Conservation (phyloP, 2,329 filamentous ascomycete species). For the Podosphaera xanthii region DNA sequence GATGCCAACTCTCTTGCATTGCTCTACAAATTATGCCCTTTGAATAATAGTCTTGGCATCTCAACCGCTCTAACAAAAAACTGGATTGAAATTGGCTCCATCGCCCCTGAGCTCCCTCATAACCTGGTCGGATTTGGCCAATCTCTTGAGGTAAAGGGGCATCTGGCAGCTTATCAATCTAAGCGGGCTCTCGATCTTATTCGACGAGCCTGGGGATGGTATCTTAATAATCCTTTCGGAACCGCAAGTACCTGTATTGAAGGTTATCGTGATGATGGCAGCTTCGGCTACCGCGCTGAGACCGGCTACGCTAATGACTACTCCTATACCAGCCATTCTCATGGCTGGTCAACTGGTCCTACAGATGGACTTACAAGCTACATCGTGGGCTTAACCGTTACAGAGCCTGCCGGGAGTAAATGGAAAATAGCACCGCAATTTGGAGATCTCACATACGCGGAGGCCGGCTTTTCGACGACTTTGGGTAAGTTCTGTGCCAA, state of each 20-base stretch:
- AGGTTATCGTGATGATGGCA: slow-evolving; percentile 31
- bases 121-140: slow-evolving; percentile 36
- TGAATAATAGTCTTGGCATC: slow-evolving; percentile 19
- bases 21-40: slow-evolving; percentile 11
- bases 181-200: slow-evolving; percentile 31
- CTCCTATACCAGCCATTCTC: slow-evolving; percentile 24
- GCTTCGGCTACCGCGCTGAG: slow-evolving; percentile 26
- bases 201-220: slow-evolving; percentile 35
- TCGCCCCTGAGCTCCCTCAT: slow-evolving; percentile 28
- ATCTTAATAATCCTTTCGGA: slow-evolving; percentile 31
- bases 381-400: slow-evolving; percentile 21
- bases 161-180: slow-evolving; percentile 25
- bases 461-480: slow-evolving; percentile 20
- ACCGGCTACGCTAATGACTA: slow-evolving; percentile 27
- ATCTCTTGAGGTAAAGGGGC: slow-evolving; percentile 34
- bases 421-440: slow-evolving; percentile 21
- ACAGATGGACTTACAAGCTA: slow-evolving; percentile 23
- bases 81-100: slow-evolving; percentile 32
- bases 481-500: slow-evolving; percentile 19
- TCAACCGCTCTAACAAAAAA: slow-evolving; percentile 10
- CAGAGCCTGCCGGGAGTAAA: slow-evolving; percentile 16
- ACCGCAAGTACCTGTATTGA: slow-evolving; percentile 35
- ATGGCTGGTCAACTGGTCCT: slow-evolving; percentile 27
- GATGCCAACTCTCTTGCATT: slow-evolving; percentile 35
- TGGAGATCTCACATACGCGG: slow-evolving; percentile 18